Base-by-base conservation (phyloP, 331 rosid genomes). In the Saraca asoca region DNA sequence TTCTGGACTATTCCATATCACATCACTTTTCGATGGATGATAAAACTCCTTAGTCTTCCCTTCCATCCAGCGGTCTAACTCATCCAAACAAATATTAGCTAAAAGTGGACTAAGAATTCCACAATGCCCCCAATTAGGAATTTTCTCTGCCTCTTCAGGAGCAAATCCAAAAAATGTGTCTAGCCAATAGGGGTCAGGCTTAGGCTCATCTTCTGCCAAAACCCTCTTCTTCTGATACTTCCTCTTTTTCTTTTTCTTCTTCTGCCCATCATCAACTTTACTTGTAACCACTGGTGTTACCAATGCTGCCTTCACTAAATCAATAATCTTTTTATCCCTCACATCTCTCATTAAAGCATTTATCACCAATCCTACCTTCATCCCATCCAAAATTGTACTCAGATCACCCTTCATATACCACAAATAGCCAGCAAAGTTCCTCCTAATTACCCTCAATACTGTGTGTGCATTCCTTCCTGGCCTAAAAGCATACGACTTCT, bases 161-260 rank as follows among this genome's bases (percentile, higher is more conserved):
- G 90, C 87, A 52, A 93, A 89, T 14, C 96, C 98, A 0, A 93
- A 93, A 77, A 93, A 89, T 0, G 88, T 70, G 38, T 89, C 95
- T 52, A 93, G 66, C 96, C 98, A 87, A 82, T 93, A 93, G 6
- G 98, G 98, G 73, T 93, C 96, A 1, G 98, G 98, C 82, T 93
- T 93, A 5, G 96, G 98, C 74, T 93, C 96, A 52, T 89, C 98
- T 79, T 93, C 98, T 0, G 89, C 96, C 64, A 89, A 71, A 15
- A 93, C 95, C 74, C 90, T 82, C 82, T 92, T 89, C 85, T 92
- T 92, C 81, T 89, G 96, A 62, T 92, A 89, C 87, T 92, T 93
- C 80, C 96, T 84, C 58, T 83, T 83, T 66, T 10, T 82, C 78
- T 66, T 88, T 52, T 90, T 90, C 77, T 85, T 77, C 81, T 78